Evolutionary conservation across 2,329 filamentous ascomycete genomes (phyloP).

Genomic region (Lomentospora prolificans): DNA sequence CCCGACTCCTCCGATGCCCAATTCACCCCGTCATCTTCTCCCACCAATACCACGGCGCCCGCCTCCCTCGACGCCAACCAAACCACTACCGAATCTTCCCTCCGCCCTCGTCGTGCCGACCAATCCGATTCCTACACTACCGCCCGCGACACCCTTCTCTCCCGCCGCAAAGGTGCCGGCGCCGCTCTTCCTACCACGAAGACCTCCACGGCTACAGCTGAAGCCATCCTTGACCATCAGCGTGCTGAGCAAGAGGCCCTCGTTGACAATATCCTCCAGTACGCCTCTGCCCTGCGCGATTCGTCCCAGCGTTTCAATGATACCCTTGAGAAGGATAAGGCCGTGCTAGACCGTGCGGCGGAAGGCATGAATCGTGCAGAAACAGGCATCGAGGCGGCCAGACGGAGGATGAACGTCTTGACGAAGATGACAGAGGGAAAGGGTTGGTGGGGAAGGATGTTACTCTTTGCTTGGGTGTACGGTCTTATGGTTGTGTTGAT

Average conservation of each 20-base stretch:
- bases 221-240: constrained; percentile 66
- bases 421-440: constrained; percentile 76
- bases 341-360: constrained; percentile 59
- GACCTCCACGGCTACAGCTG: constrained; percentile 44
- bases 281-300: constrained; percentile 68
- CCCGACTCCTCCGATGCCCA: background rate
- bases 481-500: constrained; percentile 71
- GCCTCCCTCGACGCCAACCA: constrained; percentile 10
- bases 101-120: constrained; percentile 23
- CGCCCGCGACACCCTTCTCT: constrained; percentile 35
- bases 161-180: constrained; percentile 17
- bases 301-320: constrained; percentile 63
- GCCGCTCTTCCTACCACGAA: constrained; percentile 23
- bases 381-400: constrained; percentile 65
- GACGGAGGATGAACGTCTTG: constrained; percentile 66
- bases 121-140: constrained; percentile 21
- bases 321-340: constrained; percentile 62
- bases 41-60: background rate
- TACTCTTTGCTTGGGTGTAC: constrained; percentile 77
- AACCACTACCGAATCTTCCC: constrained; percentile 22
- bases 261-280: constrained; percentile 68
- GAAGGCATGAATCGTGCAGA: constrained; percentile 70
- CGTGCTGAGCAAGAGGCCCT: constrained; percentile 75
- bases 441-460: constrained; percentile 75
- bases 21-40: background rate